Evolutionary conservation across 495 filamentous ascomycete species (phyloP).

Genomic region (Achaetomiella virescens): DNA sequence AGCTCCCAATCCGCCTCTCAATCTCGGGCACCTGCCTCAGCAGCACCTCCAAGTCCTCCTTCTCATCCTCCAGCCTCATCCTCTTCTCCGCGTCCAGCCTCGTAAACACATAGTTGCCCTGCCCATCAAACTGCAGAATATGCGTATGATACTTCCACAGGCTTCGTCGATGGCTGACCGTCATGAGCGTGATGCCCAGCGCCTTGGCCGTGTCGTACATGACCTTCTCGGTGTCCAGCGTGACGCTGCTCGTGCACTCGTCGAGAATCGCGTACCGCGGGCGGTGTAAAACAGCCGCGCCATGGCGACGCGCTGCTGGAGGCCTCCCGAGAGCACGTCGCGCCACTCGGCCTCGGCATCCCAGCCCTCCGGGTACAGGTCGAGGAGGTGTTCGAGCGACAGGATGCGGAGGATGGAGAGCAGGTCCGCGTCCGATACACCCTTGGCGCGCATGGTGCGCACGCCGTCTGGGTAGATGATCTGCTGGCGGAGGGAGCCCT

Average conservation of each 20-base stretch:
- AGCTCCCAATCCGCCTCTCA: constrained; percentile 80
- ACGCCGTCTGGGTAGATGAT: constrained; percentile 93
- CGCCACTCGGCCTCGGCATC: constrained; percentile 96
- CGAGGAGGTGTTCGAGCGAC: constrained; percentile 76
- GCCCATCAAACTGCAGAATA: constrained; percentile 94
- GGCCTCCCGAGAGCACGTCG: constrained; percentile 78
- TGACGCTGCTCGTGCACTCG: constrained; percentile 91
- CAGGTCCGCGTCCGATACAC: constrained; percentile 77
- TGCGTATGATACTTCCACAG: constrained; percentile 93
- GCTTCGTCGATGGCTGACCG: constrained; percentile 82
- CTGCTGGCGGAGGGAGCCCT: constrained; percentile 85
- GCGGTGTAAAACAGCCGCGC: constrained; percentile 87
- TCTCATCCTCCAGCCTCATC: constrained; percentile 87
- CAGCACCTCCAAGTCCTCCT: constrained; percentile 83
- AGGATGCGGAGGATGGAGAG: constrained; percentile 68
- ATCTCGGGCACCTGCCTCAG: constrained; percentile 80
- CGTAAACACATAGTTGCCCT: constrained; percentile 86
- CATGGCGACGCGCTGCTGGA: constrained; percentile 98
- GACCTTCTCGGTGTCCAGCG: constrained; percentile 83
- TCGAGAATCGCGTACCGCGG: constrained; percentile 92
- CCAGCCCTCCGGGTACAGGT: constrained; percentile 72
- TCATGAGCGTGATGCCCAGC: constrained; percentile 91
- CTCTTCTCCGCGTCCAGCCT: constrained; percentile 82
- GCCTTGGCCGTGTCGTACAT: constrained; percentile 97
- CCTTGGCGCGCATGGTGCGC: constrained; percentile 77